Evolutionary conservation across 257 asterid genomes (phyloP).

Genomic region (Solanum bulbocastanum): DNA sequence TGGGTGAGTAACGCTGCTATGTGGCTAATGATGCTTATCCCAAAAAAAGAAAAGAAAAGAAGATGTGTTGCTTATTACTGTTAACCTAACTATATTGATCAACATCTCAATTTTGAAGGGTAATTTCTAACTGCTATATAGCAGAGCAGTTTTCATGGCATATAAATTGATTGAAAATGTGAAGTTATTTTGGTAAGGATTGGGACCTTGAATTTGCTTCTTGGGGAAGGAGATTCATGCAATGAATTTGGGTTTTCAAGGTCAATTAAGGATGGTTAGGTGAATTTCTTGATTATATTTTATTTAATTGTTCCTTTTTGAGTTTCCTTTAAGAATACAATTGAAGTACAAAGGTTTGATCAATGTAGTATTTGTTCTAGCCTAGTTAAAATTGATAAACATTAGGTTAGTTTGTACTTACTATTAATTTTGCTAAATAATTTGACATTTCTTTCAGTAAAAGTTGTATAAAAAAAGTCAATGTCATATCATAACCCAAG

Average conservation of each 20-base stretch:
- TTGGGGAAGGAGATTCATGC: background rate
- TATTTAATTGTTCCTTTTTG: background rate
- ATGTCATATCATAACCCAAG: background rate
- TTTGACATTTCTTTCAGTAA: background rate
- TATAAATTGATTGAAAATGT: background rate
- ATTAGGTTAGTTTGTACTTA: background rate
- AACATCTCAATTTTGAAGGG: background rate
- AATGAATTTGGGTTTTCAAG: background rate
- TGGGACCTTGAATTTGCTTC: background rate
- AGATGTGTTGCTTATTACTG: background rate
- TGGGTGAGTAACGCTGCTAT: background rate
- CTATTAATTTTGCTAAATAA: background rate
- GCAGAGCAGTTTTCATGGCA: background rate
- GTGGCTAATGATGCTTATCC: background rate
- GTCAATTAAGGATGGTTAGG: background rate
- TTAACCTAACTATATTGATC: background rate
- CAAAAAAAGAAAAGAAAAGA: background rate
- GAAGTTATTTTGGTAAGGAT: background rate
- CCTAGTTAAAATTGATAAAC: background rate
- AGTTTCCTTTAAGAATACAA: background rate
- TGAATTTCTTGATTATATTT: background rate
- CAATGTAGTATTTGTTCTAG: background rate
- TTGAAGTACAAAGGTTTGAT: background rate
- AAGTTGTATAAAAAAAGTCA: background rate
- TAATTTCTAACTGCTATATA: background rate